These are phyloP conservation scores for Colletotrichum costaricense DNA, from an alignment of 2,329 filamentous ascomycete genomes.

Conservation along the genomic window DNA sequence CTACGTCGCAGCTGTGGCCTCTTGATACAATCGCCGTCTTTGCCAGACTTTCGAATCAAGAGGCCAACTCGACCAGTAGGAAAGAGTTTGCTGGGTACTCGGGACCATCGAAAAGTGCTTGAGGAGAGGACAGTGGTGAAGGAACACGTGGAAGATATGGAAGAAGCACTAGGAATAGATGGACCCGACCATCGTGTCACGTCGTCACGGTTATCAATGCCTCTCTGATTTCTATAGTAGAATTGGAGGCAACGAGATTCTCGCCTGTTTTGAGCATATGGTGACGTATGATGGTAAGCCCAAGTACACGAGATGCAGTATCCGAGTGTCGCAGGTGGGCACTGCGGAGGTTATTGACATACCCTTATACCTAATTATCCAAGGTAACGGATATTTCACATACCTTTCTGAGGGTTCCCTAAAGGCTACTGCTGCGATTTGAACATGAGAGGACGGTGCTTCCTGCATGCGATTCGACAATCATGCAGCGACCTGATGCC, in stretches of 20 bases:
- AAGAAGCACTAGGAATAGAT: slow-evolving; percentile 30
- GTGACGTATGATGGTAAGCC: background rate
- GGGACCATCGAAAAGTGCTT: slow-evolving; percentile 22
- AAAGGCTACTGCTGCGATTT: background rate
- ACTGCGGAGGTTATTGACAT: background rate
- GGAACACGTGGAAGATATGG: slow-evolving; percentile 12
- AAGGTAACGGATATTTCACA: no score
- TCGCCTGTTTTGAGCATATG: background rate
- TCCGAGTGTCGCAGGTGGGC: background rate
- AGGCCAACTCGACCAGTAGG: slow-evolving; percentile 10
- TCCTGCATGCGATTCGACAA: background rate
- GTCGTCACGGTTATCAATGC: slow-evolving; percentile 11
- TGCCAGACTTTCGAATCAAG: slow-evolving; percentile 3
- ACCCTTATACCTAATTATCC: no score
- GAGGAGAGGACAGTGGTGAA: background rate
- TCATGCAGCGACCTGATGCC: no score
- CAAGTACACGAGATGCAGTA: background rate
- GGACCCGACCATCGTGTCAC: slow-evolving; percentile 15
- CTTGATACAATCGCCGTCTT: slow-evolving; percentile 3
- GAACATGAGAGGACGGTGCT: background rate
- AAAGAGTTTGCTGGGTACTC: slow-evolving; percentile 11
- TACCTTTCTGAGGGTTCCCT: background rate
- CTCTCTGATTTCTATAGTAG: slow-evolving; percentile 27
- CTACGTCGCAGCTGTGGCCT: background rate
- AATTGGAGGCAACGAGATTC: slow-evolving; percentile 29